Evolutionary conservation across 2,329 filamentous ascomycete genomes (phyloP), one percentile per base, ranked within the genome.

Genomic region (Aspergillus hiratsukae): DNA sequence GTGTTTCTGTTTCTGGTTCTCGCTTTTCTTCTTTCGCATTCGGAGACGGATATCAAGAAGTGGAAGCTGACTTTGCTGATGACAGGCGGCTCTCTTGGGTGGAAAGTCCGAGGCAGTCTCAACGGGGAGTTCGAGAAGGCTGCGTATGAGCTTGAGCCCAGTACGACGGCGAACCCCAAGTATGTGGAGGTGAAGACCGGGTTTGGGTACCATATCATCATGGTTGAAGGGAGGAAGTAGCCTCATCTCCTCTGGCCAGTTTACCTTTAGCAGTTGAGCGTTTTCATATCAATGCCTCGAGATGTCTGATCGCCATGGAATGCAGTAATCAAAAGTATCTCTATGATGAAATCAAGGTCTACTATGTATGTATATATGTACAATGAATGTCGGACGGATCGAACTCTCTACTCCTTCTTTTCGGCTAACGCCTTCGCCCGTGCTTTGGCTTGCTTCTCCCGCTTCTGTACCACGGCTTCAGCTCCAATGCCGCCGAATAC

Each of bases 401-500:
- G 19, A 19, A 35, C 31, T 55, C 7, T 48, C 48, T 66, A 72
- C 48, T 64, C 58, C 49, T 68, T 67, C 58, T 73, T 73, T 25
- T 60, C 62, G 59, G 61, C 64, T 53, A 67, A 68, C 35, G 73
- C 76, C 72, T 85, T 87, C 29, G 83, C 86, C 52, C 78, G 80
- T 71, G 87, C 86, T 80, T 95, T 96, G 55, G 84, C 86, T 69
- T 85, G 78, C 82, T 97, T 97, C 79, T 96, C 93, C 63, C 83
- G 80, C 62, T 89, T 82, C 55, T 89, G 87, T 67, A 97, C 90
- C 61, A 85, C 80, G 1, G 88, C 93, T 78, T 99, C 94, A 37
- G 92, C 89, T 29, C 91, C 94, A 69, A 99, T 92, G 52, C 93
- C 94, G 27, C 92, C 91, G 78, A 99, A 99, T 8, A 99, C 94